Conservation (phyloP, 371 early-diverging fungal genomes). For the Syncephalastrum sp. region DNA sequence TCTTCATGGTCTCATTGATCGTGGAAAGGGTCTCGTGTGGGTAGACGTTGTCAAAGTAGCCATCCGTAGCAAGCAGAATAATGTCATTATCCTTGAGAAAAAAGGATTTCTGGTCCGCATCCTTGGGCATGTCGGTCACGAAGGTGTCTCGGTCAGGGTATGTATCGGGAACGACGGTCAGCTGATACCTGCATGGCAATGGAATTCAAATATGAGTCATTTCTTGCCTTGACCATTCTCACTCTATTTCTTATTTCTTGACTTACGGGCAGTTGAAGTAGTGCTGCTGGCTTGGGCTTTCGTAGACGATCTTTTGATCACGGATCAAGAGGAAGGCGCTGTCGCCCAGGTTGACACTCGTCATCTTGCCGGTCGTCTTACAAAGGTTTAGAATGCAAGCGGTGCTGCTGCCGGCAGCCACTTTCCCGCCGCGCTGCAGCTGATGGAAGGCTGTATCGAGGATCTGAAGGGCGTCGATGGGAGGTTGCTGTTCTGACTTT, state of each 20-base stretch:
- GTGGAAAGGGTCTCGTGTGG: constrained; percentile 57
- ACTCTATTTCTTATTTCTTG: not conserved
- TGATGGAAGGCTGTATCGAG: constrained; percentile 59
- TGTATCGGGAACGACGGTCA: constrained; percentile 60
- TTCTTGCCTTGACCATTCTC: not conserved
- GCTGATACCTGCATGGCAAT: constrained; percentile 52
- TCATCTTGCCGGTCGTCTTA: constrained; percentile 61
- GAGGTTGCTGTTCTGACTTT: constrained; percentile 18
- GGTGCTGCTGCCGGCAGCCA: constrained; percentile 68
- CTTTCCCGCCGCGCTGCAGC: constrained; percentile 54
- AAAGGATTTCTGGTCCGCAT: constrained; percentile 58
- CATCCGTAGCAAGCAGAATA: constrained; percentile 69
- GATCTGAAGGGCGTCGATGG: constrained; percentile 59
- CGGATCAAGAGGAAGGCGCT: constrained; percentile 65
- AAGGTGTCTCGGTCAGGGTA: constrained; percentile 54
- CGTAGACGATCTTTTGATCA: constrained; percentile 58
- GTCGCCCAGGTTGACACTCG: constrained; percentile 65
- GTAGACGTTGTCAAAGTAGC: constrained; percentile 72
- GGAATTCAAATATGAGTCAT: not conserved
- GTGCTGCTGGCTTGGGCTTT: constrained; percentile 68
- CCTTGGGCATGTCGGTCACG: constrained; percentile 64
- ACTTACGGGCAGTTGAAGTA: constrained; percentile 71
- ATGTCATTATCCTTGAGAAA: constrained; percentile 68
- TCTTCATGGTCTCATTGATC: constrained; percentile 46
- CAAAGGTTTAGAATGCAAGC: constrained; percentile 67